Base-by-base conservation (phyloP, 768 basidiomycete species). In the Gyrodon lividus region DNA sequence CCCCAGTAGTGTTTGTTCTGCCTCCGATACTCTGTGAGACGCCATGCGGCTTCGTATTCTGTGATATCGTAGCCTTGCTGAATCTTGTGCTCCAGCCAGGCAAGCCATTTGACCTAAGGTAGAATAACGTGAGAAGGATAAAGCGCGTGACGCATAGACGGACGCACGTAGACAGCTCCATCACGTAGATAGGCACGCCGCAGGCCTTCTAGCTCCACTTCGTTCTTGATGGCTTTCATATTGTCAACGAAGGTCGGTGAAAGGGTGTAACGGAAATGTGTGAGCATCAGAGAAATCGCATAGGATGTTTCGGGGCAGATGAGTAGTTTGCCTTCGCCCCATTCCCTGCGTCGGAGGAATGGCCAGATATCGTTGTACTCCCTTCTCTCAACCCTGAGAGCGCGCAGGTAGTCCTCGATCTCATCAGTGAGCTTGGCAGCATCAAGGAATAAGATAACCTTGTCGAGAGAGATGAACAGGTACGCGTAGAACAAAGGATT, bases 401-500 rank as follows among this genome's bases (percentile, higher is more conserved):
- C 69, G 69, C 75, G 68, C 8, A 92, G 67, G 60, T 91, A 88
- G 13, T 71, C 72, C 44, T 72, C 63, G 0, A 86, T 81, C 2
- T 86, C 80, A 0, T 76, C 70, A 9, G 77, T 74, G 16, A 89
- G 71, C 62, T 96, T 90, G 48, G 67, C 68, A 35, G 71, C 59
- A 56, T 95, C 92, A 34, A 94, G 72, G 74, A 96, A 96, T 9
- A 96, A 70, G n/a, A 84, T 73, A 6, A 80, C 75, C n/a, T 66
- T 67, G 12, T 84, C 74, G 8, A 80, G 64, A 4, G 84, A 78
- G 35, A 98, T 76, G 60, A 86, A 89, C 17, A 95, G 70, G 64
- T 96, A 98, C 0, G 89, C 81, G 46, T 88, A 89, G 73, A 97
- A 96, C 8, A 98, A 80, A 0, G 96, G 96, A 64, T 92, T 94